Evolutionary conservation across 768 basidiomycete genomes (phyloP), one percentile per base, ranked within the genome.

Genomic region (Xanthoconium purpureum): DNA sequence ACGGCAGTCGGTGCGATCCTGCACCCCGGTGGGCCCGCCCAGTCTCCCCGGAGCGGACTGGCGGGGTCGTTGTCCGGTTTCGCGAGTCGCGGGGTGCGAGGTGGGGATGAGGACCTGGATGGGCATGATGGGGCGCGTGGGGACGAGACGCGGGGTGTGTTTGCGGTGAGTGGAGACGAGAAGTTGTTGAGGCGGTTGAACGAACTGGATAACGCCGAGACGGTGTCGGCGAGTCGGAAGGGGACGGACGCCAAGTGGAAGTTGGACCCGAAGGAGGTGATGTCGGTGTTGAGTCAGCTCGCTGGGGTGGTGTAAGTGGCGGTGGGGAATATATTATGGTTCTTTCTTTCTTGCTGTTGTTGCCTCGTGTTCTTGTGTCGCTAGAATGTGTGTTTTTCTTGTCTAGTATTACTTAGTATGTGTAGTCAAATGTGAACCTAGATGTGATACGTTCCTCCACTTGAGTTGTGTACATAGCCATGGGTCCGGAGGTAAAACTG

Each of bases 201-300:
- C 63, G 88, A 90, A 64, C 71, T 92, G 56, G 85, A 88, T 43
- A 75, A 79, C 38, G 80, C 84, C 12, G 87, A 89, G 77, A 91
- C 89, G 51, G 81, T 82, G 51, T 85, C 82, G 54, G 87, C 85
- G 46, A 83, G 85, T 59, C 79, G 79, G 49, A 87, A 80, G 69
- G 87, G 85, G n/a, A 91, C 89, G 43, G 89, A 91, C 70, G 90
- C 88, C 46, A 82, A 78, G 73, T 92, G 91, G 90, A 77, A 75
- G 58, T 57, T 83, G 39, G 68, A 73, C 12, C 70, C 72, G 1
- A 70, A 61, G 48, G 75, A 37, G 36, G 36, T 37, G 36, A 12
- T 13, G 36, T 37, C 13, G 36, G 36, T 37, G 36, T 37, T 37
- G 36, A 37, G 12, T 37, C 36, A 37, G 36, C 12, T 13, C 15